Percentiles rank a stretch among this genome's conserved stretches.
Evolutionary conservation across 306 rosid genomes (phyloP).

Genomic region (Cicer arietinum): DNA sequence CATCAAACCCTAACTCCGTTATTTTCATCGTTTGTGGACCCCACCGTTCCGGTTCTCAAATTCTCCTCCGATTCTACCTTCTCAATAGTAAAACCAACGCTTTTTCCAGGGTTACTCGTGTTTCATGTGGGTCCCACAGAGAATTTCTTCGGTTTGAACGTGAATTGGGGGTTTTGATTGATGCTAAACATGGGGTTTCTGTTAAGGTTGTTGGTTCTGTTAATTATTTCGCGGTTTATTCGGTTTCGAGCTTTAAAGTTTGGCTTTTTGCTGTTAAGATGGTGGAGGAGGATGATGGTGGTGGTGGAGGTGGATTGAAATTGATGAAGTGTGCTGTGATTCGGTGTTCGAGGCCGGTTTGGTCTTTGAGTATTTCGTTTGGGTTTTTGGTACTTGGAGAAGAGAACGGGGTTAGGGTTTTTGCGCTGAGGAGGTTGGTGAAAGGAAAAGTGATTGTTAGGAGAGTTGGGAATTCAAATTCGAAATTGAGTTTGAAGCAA

Average conservation of each 20-base stretch:
- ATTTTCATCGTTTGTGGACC: constrained; percentile 73
- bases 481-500: constrained; percentile 42
- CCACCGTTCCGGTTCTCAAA: constrained; percentile 59
- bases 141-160: constrained; percentile 53
- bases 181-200: constrained; percentile 70
- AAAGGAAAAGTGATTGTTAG: constrained; percentile 54
- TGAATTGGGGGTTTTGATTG: constrained; percentile 65
- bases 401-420: constrained; percentile 79
- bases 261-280: constrained; percentile 70
- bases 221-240: constrained; percentile 75
- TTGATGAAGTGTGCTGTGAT: constrained; percentile 85
- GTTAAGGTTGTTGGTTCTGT: constrained; percentile 67
- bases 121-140: constrained; percentile 55
- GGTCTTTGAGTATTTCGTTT: constrained; percentile 65
- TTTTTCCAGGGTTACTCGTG: constrained; percentile 48
- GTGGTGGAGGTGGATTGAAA: constrained; percentile 55
- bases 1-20: constrained; percentile 47
- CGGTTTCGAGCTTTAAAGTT: constrained; percentile 59
- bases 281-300: neutral
- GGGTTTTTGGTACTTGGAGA: constrained; percentile 79
- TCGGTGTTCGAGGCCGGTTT: constrained; percentile 66
- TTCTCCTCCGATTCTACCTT: constrained; percentile 72
- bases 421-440: constrained; percentile 61
- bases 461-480: constrained; percentile 43
- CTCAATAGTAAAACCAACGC: constrained; percentile 39